Base-by-base conservation (phyloP, 768 basidiomycete genomes). In the Dioszegia crocea region DNA sequence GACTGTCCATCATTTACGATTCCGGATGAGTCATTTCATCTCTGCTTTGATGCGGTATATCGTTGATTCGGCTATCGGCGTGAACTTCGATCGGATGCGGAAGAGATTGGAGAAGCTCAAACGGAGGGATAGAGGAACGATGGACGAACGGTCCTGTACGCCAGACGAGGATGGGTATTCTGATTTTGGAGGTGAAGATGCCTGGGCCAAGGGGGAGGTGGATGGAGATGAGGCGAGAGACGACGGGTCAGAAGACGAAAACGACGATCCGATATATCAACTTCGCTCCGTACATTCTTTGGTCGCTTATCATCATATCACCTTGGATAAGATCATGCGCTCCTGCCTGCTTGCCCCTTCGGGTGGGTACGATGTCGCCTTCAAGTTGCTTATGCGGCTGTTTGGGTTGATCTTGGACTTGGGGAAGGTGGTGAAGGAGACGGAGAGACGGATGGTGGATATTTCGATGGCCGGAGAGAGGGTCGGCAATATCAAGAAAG, bases 1-100 rank as follows among this genome's bases (percentile, higher is more conserved):
- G 62, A 76, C 83, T 10, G 78, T 89, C 3, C 78, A 86, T 8
- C 83, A 84, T 63, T 86, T 91, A 66, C 84, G 89, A 44, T 91
- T 90, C 68, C 79, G 84, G 39, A 84, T 84, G 1, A 84, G 88
- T 24, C 80, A 84, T 4, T 90, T 92, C 77, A 79, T 91, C 38
- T 80, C 78, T 17, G 81, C 79, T n/a, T 79, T 93, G 29, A 83
- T 83, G 2, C 78, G 82, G 31, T 91, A 93, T 64, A 80, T 90
- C 21, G 86, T 86, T 55, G 88, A 91, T 73, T 84, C 83, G n/a
- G 91, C 85, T 2, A 89, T 94, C 57, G 83, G 85, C 12, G 84
- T 84, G 27, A 86, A 88, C 68, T 88, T 89, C 63, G 84, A 86
- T 60, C 80, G 82, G 1, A 90, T 93, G 78, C 52, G 65, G 8